Evolutionary conservation across 805 yeast genomes (phyloP), one percentile per base, ranked within the genome.

Genomic region (Blastobotrys attinorum): DNA sequence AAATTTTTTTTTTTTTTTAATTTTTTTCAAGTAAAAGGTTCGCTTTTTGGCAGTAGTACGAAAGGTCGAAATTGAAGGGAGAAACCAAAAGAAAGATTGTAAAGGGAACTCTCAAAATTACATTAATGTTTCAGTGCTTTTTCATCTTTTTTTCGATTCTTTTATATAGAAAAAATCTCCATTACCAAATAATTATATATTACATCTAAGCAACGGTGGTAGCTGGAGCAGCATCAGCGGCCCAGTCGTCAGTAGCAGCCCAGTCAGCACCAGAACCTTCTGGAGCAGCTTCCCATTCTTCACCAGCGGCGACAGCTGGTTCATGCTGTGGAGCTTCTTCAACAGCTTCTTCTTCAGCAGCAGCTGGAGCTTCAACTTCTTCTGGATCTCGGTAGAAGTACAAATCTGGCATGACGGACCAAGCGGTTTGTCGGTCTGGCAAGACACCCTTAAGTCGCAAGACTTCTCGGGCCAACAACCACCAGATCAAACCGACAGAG

Each of bases 321-420:
- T 79, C 86, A 61, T 74, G 79, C 55, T 72, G 73, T 60, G 79
- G 87, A 64, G 71, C 78, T 66, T 73, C 83, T 57, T 73, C 79
- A 54, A 75, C 75, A 64, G 72, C 77, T 66, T 78, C 84, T 61
- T 76, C 77, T 60, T 73, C 78, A 63, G 75, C 83, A 54, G 70
- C 79, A 61, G 74, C 79, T 63, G 79, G 77, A 65, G 71, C 72
- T 76, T 87, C 96, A 73, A 84, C 83, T 77, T 92, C 99, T 79
- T 90, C 97, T 69, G 99, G 98, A 79, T 92, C 96, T 83, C 99
- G 92, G 97, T 92, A 92, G 89, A 92, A 92, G 89, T 89, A 92
- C 73, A 92, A 82, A 79, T 92, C 99, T 73, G 97, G 97, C 98
- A 92, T 92, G 70, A 92, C 92, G 62, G 94, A 76, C 99, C 99